Percentiles rank a stretch among this genome's conserved stretches.
These are phyloP conservation scores for Starmerella apicola DNA, from an alignment of 805 yeast genomes.

Conservation along the genomic window DNA sequence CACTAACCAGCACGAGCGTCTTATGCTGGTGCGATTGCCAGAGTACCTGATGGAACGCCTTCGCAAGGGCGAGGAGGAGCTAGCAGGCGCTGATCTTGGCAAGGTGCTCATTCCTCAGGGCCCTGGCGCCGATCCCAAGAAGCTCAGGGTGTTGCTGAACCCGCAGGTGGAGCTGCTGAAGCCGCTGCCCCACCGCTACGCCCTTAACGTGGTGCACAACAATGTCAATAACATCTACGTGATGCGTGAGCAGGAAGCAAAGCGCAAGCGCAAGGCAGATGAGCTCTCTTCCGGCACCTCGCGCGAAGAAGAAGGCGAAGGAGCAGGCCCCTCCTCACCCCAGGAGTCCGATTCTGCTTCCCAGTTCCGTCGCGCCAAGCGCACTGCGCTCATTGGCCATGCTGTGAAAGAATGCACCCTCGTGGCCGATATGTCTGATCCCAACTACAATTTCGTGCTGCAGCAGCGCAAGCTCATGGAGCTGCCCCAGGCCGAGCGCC, in stretches of 20 bases:
- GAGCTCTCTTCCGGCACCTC: neutral
- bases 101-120: constrained; percentile 52
- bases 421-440: constrained; percentile 63
- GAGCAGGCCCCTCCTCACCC: neutral
- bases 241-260: constrained; percentile 72
- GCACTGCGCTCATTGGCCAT: constrained; percentile 75
- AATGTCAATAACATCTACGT: constrained; percentile 76
- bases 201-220: constrained; percentile 61
- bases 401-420: constrained; percentile 87
- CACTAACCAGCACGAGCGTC: constrained; percentile 47
- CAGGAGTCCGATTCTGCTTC: neutral
- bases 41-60: constrained; percentile 73
- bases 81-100: constrained; percentile 65
- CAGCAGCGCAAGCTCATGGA: constrained; percentile 42
- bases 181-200: constrained; percentile 73
- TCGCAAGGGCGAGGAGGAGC: constrained; percentile 43
- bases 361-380: constrained; percentile 31
- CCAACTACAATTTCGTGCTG: constrained; percentile 54
- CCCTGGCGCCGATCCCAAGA: constrained; percentile 14
- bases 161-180: constrained; percentile 32
- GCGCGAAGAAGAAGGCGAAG: neutral
- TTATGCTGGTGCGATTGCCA: constrained; percentile 89
- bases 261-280: constrained; percentile 26
- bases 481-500: constrained; percentile 32
- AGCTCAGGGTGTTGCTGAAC: constrained; percentile 29